These are phyloP conservation scores for Neonectria punicea DNA, from an alignment of 2,329 filamentous ascomycete species.

Conservation along the genomic window DNA sequence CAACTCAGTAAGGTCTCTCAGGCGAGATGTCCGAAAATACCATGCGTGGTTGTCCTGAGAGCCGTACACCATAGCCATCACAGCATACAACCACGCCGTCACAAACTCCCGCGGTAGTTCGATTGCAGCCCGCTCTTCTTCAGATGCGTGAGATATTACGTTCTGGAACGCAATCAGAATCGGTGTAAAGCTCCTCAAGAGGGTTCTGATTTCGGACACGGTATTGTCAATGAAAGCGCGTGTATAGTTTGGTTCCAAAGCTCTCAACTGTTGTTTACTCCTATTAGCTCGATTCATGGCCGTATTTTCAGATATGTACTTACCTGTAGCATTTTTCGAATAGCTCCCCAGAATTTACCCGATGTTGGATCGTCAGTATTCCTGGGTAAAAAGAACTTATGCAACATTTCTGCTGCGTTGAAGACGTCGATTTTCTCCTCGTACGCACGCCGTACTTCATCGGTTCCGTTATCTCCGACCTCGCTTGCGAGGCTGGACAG, in stretches of 20 bases:
- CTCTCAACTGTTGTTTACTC: conserved; percentile 17
- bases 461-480: conserved; percentile 38
- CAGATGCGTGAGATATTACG: conserved; percentile 42
- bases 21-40: conserved; percentile 45
- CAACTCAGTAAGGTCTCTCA: conserved; percentile 45
- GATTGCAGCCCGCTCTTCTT: conserved; percentile 44
- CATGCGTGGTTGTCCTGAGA: conserved; percentile 37
- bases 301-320: conserved; percentile 4
- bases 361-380: conserved; percentile 50
- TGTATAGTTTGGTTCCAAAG: conserved; percentile 5
- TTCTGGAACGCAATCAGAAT: conserved; percentile 45
- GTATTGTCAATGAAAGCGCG: conserved; percentile 15
- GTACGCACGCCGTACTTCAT: conserved; percentile 41
- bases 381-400: conserved; percentile 55
- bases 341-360: conserved; percentile 57
- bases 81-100: conserved; percentile 55
- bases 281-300: conserved; percentile 16
- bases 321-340: conserved; percentile 46
- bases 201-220: conserved; percentile 27
- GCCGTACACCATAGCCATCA: conserved; percentile 50
- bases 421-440: conserved; percentile 52
- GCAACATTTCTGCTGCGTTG: conserved; percentile 53
- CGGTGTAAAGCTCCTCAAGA: conserved; percentile 38
- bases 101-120: conserved; percentile 50
- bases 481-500: conserved; percentile 36